phyloP scores from a whole-genome alignment of 352 stramenopile species.

The Blastocystis sp. region DNA sequence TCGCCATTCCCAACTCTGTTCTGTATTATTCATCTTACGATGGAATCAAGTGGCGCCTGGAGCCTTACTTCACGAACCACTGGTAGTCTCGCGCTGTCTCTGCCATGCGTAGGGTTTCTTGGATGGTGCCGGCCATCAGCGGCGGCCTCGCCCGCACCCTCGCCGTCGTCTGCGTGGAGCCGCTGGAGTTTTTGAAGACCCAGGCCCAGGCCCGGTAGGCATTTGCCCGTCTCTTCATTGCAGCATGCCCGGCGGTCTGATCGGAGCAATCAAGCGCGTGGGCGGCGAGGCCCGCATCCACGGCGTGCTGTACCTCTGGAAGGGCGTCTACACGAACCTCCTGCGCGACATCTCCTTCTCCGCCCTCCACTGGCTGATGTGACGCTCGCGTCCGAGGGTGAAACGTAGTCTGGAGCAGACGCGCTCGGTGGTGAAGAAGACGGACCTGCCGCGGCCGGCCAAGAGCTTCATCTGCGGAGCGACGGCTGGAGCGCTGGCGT shows the following conservation, averaged over 20 bases:
- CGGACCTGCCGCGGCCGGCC: slow-evolving; percentile 33
- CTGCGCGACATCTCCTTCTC: slow-evolving; percentile 68
- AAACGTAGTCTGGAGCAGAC: slow-evolving; percentile 53
- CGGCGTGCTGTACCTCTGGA: slow-evolving; percentile 66
- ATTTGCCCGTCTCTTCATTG: background rate
- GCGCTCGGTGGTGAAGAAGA: slow-evolving; percentile 45
- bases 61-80: slow-evolving; percentile 65
- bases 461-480: slow-evolving; percentile 68
- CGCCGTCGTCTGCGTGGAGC: slow-evolving; percentile 61
- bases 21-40: slow-evolving; percentile 70
- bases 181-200: slow-evolving; percentile 69
- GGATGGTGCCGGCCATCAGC: slow-evolving; percentile 65
- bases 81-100: background rate
- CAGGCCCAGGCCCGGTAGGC: slow-evolving; percentile 47
- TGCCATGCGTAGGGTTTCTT: slow-evolving; percentile 26
- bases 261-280: slow-evolving; percentile 61
- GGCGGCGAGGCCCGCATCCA: slow-evolving; percentile 48
- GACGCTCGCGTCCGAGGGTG: background rate
- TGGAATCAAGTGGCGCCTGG: slow-evolving; percentile 59
- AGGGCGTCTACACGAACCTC: slow-evolving; percentile 69
- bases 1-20: slow-evolving; percentile 69
- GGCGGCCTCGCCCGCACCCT: slow-evolving; percentile 51
- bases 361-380: slow-evolving; percentile 68
- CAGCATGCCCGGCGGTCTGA: slow-evolving; percentile 56
- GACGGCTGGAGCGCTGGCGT: slow-evolving; percentile 60